Conservation (phyloP, 441 rosid species). For the Aquilaria agallochum region DNA sequence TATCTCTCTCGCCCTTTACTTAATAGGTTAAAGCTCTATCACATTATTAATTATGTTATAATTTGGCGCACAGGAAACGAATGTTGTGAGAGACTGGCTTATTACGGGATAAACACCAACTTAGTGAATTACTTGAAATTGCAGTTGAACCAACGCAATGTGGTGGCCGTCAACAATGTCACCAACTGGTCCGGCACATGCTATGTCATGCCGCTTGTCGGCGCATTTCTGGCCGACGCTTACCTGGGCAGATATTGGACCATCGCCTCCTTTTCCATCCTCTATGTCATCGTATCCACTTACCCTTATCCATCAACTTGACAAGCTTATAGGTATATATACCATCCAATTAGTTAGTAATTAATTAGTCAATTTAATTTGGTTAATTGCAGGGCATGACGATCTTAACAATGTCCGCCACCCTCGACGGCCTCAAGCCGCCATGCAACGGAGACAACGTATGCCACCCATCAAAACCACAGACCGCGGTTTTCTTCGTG, state of each 20-base stretch:
- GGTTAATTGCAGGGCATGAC: slow-evolving; percentile 59
- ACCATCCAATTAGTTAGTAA: no score
- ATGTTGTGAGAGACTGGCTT: slow-evolving; percentile 76
- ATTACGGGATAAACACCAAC: slow-evolving; percentile 77
- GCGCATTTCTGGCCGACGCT: slow-evolving; percentile 60
- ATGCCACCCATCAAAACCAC: slow-evolving; percentile 44
- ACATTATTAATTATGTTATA: not conserved
- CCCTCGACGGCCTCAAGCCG: slow-evolving; percentile 62
- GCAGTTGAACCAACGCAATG: slow-evolving; percentile 44
- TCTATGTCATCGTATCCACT: slow-evolving; percentile 49
- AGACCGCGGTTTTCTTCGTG: slow-evolving; percentile 40
- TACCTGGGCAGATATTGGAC: slow-evolving; percentile 83
- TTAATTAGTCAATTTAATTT: no score
- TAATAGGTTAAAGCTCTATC: not conserved
- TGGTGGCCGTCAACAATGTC: slow-evolving; percentile 52
- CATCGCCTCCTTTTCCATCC: slow-evolving; percentile 59
- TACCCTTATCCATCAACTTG: not conserved
- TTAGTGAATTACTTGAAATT: slow-evolving; percentile 62
- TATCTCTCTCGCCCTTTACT: no score
- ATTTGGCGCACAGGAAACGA: slow-evolving; percentile 45
- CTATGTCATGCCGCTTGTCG: slow-evolving; percentile 50
- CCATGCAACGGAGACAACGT: slow-evolving; percentile 27
- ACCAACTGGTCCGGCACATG: slow-evolving; percentile 66
- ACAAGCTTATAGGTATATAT: no score
- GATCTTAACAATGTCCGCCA: slow-evolving; percentile 57